Percentiles rank a stretch among this genome's conserved stretches.
Conservation (phyloP, 2,329 filamentous ascomycete genomes). For the Paraphaeosphaeria sporulosa region DNA sequence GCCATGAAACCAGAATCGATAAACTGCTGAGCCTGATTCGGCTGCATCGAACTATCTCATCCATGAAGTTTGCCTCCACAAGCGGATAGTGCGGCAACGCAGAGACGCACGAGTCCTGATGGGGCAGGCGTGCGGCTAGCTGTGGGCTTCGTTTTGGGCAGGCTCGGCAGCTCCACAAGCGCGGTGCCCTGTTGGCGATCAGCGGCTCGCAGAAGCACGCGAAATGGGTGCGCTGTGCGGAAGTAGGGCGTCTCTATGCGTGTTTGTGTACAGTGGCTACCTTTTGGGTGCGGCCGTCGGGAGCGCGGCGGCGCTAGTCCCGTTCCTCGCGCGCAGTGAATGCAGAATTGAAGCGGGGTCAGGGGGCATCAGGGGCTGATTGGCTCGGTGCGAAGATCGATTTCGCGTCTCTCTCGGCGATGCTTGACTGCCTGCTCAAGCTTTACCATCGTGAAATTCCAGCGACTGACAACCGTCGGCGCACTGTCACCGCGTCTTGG, state of each 20-base stretch:
- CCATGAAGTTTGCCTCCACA: neutral
- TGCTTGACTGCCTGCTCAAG: slow-evolving; percentile 18
- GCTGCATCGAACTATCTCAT: neutral
- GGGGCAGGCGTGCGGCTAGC: slow-evolving; percentile 6
- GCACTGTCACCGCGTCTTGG: slow-evolving; percentile 4
- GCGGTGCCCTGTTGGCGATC: no score
- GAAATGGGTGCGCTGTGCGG: neutral
- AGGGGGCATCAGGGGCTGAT: neutral
- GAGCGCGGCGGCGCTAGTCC: slow-evolving; percentile 7
- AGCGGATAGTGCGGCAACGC: neutral
- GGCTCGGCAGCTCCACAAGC: no score
- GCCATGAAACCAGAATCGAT: slow-evolving; percentile 5
- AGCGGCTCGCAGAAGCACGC: neutral
- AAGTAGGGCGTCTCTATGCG: neutral
- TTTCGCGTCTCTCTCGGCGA: slow-evolving; percentile 2
- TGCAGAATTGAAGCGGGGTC: neutral
- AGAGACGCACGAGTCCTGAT: no score
- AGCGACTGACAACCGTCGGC: neutral
- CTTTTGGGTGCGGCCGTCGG: neutral
- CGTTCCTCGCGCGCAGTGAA: slow-evolving; percentile 1
- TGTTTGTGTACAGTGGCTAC: no score
- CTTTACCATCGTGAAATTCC: slow-evolving; percentile 10
- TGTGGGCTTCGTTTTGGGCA: neutral
- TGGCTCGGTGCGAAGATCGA: neutral
- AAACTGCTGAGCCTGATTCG: neutral